phyloP scores from a whole-genome alignment of 78 protist species.

The Dictyostelium brefeldianum region DNA sequence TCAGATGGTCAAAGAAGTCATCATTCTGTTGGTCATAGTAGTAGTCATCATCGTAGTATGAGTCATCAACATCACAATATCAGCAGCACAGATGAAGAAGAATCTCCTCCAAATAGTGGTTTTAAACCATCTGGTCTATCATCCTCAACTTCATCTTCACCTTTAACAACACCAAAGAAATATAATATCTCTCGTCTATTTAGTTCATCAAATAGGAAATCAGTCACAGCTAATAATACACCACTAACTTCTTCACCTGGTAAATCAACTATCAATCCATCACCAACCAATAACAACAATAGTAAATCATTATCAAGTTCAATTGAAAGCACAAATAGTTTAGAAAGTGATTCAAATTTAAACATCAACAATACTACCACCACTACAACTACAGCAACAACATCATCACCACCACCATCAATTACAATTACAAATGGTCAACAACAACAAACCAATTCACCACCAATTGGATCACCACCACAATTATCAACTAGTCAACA shows the following conservation, averaged over 20 bases:
- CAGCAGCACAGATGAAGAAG: background rate
- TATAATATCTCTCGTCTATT: background rate
- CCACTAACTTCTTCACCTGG: background rate
- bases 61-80: constrained; percentile 2
- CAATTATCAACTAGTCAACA: background rate
- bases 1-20: background rate
- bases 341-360: background rate
- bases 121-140: background rate
- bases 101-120: constrained; percentile 24
- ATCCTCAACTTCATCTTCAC: background rate
- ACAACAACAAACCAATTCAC: background rate
- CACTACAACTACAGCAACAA: background rate
- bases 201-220: constrained; percentile 2
- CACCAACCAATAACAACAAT: background rate
- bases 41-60: background rate
- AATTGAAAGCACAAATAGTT: constrained; percentile 18
- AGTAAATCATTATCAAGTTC: background rate
- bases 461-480: background rate
- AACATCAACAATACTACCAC: background rate
- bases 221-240: background rate
- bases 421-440: background rate
- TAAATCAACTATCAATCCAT: background rate
- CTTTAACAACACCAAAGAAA: constrained; percentile 14
- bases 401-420: constrained; percentile 6
- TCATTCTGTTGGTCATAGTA: background rate